These are phyloP conservation scores for Hygrophorus russula DNA, from an alignment of 768 basidiomycete genomes.

Conservation along the genomic window DNA sequence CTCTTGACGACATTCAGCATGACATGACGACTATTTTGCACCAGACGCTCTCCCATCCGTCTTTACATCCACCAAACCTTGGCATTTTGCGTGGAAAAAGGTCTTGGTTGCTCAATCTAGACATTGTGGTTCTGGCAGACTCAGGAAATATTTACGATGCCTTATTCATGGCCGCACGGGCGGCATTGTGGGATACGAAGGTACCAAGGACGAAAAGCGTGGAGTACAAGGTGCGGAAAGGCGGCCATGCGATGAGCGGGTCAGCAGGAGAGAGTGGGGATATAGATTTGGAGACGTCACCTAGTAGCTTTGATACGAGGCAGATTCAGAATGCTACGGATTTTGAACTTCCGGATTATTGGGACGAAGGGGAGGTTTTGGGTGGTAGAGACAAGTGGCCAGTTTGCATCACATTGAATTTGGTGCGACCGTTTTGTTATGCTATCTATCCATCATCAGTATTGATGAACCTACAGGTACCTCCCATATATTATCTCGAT, in stretches of 20 bases:
- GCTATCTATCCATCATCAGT: not conserved
- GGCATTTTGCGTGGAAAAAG: slow-evolving; percentile 47
- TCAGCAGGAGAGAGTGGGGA: slow-evolving; percentile 15
- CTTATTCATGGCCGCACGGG: slow-evolving; percentile 67
- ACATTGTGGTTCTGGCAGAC: slow-evolving; percentile 64
- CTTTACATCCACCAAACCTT: slow-evolving; percentile 58
- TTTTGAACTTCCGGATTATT: slow-evolving; percentile 80
- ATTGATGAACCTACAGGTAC: slow-evolving; percentile 27
- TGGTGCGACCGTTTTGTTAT: slow-evolving; percentile 35
- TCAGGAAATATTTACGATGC: slow-evolving; percentile 70
- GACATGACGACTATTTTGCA: slow-evolving; percentile 58
- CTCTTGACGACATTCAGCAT: slow-evolving; percentile 67
- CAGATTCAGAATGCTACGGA: slow-evolving; percentile 46
- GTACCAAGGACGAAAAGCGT: slow-evolving; percentile 66
- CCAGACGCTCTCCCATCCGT: slow-evolving; percentile 52
- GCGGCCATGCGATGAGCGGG: not conserved
- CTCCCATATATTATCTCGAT: slow-evolving; percentile 60
- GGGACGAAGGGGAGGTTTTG: slow-evolving; percentile 72
- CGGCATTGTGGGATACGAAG: slow-evolving; percentile 72
- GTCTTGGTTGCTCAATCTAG: slow-evolving; percentile 67
- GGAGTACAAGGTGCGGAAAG: slow-evolving; percentile 41
- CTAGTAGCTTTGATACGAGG: slow-evolving; percentile 52
- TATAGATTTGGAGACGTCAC: slow-evolving; percentile 46
- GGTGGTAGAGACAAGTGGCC: slow-evolving; percentile 61
- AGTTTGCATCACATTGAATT: slow-evolving; percentile 64